Evolutionary conservation across 2,329 filamentous ascomycete genomes (phyloP), one percentile per base, ranked within the genome.

Genomic region (Dothistroma pini): DNA sequence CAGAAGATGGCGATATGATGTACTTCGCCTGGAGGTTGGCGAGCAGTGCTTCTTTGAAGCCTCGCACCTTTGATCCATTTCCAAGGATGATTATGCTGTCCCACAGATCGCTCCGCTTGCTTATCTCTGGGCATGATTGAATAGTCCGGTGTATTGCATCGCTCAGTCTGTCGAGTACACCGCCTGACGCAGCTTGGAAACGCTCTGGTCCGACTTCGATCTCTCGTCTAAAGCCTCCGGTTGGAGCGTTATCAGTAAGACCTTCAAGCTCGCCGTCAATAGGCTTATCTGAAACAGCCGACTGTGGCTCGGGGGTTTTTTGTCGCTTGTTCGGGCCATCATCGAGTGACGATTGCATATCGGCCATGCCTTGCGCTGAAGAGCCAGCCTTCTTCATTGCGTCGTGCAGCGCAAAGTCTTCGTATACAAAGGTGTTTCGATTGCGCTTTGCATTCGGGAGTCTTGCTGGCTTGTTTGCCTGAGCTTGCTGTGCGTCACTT

Each of bases 31-130:
- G 85, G 38, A 99, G 84, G 0, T 87, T 92, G 69, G 89, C 84
- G 41, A 97, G 75, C 53, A 99, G 86, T 67, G 93, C 91, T 70
- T 97, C 92, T 67, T 90, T 93, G 75, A 99, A 93, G 5, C 95
- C 86, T 77, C 83, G 81, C 54, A 88, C 78, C 70, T 80, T 84
- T 62, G 84, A 87, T 60, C 95, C 95, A 71, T 96, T 96, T 68
- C 95, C 95, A 56, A 96, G 89, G 58, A 99, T 89, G 67, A 96
- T 88, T 56, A 99, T 77, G 63, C 89, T 90, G 70, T 97, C 93
- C 95, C 95, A 99, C 65, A 96, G 88, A 38, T 89, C 84, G 38
- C 90, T 88, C 50, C 95, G 87, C 80, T 92, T 93, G 70, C 89
- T 88, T 66, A 91, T 86, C 64, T 96, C 92, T 51, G 91, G 87